Conservation (phyloP, 1,284 basidiomycete species). For the Trichosporon inkin region DNA sequence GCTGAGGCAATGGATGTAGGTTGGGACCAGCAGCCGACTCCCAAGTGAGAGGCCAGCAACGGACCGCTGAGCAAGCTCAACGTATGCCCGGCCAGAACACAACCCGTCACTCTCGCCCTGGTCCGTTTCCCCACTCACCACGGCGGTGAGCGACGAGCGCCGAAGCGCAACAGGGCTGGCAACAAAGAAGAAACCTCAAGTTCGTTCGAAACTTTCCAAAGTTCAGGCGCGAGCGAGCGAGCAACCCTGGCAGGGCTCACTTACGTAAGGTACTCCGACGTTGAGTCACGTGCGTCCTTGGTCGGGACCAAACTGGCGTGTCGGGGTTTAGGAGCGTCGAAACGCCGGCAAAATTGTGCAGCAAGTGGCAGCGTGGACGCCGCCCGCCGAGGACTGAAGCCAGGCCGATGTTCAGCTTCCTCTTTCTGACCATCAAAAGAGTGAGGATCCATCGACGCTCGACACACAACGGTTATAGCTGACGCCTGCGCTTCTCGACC, state of each 20-base stretch:
- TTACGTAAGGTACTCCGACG: neutral
- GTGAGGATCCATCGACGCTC: slow-evolving; percentile 9
- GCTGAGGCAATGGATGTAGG: neutral
- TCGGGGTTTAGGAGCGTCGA: neutral
- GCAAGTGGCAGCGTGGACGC: neutral
- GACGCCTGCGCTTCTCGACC: slow-evolving; percentile 10
- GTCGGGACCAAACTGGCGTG: neutral
- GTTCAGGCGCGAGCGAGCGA: neutral
- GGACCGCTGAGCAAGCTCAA: neutral
- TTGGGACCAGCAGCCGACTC: neutral
- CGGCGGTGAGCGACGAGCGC: neutral
- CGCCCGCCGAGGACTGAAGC: too few species aligned
- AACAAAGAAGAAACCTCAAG: neutral
- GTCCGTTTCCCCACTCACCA: slow-evolving; percentile 3
- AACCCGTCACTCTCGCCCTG: slow-evolving; percentile 6
- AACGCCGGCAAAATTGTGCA: neutral
- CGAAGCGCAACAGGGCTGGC: slow-evolving; percentile 7
- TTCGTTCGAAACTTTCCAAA: neutral
- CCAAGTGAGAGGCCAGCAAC: neutral
- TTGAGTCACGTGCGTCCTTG: neutral
- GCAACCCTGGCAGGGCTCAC: neutral
- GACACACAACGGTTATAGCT: slow-evolving; percentile 5
- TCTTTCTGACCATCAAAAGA: slow-evolving; percentile 18
- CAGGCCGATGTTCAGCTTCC: neutral
- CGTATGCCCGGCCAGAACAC: neutral